Evolutionary conservation across 257 asterid species (phyloP), one percentile per base, ranked within the genome.

Genomic region (Coffea eugenioides): DNA sequence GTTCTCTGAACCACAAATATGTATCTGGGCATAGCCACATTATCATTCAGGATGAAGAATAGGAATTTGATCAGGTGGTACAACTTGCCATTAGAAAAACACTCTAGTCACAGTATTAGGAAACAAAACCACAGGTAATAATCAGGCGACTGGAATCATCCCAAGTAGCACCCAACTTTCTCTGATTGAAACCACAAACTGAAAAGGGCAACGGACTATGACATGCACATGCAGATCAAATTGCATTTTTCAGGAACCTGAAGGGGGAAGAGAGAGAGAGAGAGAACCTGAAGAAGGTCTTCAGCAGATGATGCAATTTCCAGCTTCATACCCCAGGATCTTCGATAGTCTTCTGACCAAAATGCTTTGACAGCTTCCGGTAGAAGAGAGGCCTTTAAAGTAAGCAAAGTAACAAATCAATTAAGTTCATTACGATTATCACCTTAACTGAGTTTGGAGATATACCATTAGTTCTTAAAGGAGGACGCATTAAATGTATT

Each of bases 241-340:
- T 39, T 39, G 43, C 43, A 39, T 4, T 39, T 2, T 39, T 39
- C 3, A 39, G 43, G 74, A 27, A 43, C 54, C 8, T 25, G 8
- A n/a, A 52, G 69, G 56, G 34, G 71, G 8, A 6, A 52, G 27
- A 59, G 36, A 75, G 39, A 48, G 81, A 67, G 76, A 1, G 73
- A 27, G 71, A 79, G 61, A 36, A 94, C 98, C 97, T 90, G 97
- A 82, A 94, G 94, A 52, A 94, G 90, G 62, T 92, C 97, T 67
- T 85, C 92, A 3, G 93, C 87, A n/a, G 92, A 82, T 73, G 93
- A 84, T 48, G 94, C 89, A 82, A 31, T 74, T 36, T 79, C 88
- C 86, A 94, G 81, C 83, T 90, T 90, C 80, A 79, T 70, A 59
- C 87, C 88, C 97, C 97, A 92, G 9, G 87, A 84, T 79, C 77